Conservation (phyloP, 169 alveolate genomes). For the Plasmodium cynomolgi region DNA sequence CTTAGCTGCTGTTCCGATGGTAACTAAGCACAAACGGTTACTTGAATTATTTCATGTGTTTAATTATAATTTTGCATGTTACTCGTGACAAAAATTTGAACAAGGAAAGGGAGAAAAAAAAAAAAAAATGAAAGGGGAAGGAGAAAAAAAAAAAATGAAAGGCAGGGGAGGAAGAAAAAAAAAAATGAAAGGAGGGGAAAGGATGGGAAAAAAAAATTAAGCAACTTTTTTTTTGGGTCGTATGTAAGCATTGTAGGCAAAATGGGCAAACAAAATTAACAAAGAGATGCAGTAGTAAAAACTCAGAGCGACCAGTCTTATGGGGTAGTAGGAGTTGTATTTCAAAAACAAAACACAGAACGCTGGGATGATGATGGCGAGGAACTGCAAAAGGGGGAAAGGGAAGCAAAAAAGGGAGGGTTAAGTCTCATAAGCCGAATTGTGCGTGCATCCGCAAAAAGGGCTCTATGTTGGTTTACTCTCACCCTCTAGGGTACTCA, state of each 20-base stretch:
- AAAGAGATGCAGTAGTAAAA: conserved; percentile 73
- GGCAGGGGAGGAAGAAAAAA: background rate
- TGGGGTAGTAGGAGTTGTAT: conserved; percentile 69
- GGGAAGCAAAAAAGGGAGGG: background rate
- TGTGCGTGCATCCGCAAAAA: background rate
- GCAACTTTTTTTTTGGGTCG: conserved; percentile 40
- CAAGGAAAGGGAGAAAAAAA: background rate
- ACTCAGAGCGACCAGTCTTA: conserved; percentile 63
- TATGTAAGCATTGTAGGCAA: conserved; percentile 71
- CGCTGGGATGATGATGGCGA: conserved; percentile 41
- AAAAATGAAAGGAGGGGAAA: background rate
- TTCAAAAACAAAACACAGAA: conserved; percentile 42
- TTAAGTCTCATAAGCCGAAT: background rate
- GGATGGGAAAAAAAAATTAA: background rate
- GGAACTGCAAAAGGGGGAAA: conserved; percentile 28
- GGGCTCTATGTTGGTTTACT: background rate
- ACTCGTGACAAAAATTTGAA: background rate
- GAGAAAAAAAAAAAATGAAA: background rate
- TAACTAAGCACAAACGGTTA: background rate
- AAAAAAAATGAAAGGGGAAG: background rate
- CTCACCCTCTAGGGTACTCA: background rate
- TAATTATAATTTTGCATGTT: background rate
- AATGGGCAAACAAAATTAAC: conserved; percentile 74
- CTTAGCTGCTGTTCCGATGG: background rate
- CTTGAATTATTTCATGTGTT: conserved; percentile 29